phyloP scores from a whole-genome alignment of 1,284 basidiomycete species.

The Inonotus obliquus region DNA sequence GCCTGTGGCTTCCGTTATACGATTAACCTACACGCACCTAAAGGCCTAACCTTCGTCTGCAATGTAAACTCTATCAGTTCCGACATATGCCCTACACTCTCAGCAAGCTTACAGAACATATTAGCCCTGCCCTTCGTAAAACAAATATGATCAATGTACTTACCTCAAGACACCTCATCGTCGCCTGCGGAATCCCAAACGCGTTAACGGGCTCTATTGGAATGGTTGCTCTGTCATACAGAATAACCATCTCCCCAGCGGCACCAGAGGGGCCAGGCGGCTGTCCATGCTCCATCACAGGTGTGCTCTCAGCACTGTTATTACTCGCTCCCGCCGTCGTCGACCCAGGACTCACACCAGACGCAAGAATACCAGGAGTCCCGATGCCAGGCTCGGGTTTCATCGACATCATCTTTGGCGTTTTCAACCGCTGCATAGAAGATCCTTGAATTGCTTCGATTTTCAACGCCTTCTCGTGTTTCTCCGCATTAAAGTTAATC shows the following conservation, averaged over 20 bases:
- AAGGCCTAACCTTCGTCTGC: slow-evolving; percentile 49
- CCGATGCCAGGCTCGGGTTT: slow-evolving; percentile 25
- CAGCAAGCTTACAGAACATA: slow-evolving; percentile 48
- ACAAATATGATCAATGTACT: slow-evolving; percentile 20
- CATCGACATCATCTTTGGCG: slow-evolving; percentile 31
- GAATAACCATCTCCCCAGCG: slow-evolving; percentile 45
- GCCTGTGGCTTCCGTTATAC: neutral
- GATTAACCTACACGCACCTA: slow-evolving; percentile 43
- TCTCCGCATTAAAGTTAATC: slow-evolving; percentile 63
- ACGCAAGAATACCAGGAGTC: neutral
- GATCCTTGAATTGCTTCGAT: slow-evolving; percentile 53
- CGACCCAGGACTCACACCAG: slow-evolving; percentile 5
- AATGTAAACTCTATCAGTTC: slow-evolving; percentile 66
- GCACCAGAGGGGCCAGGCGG: neutral
- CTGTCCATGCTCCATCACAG: slow-evolving; percentile 9
- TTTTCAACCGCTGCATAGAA: slow-evolving; percentile 37
- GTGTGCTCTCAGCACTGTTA: slow-evolving; percentile 10
- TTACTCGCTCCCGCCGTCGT: slow-evolving; percentile 17
- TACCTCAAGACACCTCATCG: slow-evolving; percentile 80
- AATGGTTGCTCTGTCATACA: slow-evolving; percentile 55
- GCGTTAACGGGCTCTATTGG: slow-evolving; percentile 78
- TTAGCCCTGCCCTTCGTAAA: slow-evolving; percentile 2
- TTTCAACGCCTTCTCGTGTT: slow-evolving; percentile 63
- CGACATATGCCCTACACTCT: slow-evolving; percentile 70
- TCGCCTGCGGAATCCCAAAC: slow-evolving; percentile 79